phyloP scores from a whole-genome alignment of 805 yeast genomes.

The Saccharomycopsis fodiens region DNA sequence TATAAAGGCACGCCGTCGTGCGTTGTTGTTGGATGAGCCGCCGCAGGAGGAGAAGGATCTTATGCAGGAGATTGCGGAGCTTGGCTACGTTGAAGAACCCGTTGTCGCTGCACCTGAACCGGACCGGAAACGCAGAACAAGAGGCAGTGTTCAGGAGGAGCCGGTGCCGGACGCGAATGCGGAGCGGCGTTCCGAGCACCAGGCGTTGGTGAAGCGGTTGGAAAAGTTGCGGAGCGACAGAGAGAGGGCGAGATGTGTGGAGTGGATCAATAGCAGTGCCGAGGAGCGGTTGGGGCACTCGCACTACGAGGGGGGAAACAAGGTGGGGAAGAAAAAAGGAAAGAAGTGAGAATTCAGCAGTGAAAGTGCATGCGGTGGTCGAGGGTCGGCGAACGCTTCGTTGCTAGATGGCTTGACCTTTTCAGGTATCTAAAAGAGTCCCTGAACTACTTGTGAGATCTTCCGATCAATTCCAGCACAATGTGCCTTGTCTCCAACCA shows the following conservation, averaged over 20 bases:
- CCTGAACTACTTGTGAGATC: too few relatives aligned
- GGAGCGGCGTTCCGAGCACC: conserved; percentile 28
- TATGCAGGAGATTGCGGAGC: conserved; percentile 30
- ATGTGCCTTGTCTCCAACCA: too few relatives aligned
- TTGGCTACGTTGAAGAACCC: conserved; percentile 29
- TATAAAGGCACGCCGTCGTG: conserved; percentile 50
- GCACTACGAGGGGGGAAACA: conserved; percentile 45
- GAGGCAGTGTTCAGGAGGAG: conserved; percentile 18
- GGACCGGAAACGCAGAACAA: conserved; percentile 4
- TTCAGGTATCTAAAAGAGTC: too few relatives aligned
- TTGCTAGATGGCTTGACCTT: too few relatives aligned
- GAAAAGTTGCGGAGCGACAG: conserved; percentile 31
- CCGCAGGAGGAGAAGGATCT: conserved; percentile 38
- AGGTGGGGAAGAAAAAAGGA: conserved; percentile 1
- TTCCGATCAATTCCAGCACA: too few relatives aligned
- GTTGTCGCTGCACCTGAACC: conserved; percentile 30
- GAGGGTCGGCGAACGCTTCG: too few relatives aligned
- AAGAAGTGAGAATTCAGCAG: too few relatives aligned
- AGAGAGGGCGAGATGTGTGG: conserved; percentile 39
- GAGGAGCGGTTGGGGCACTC: conserved; percentile 41
- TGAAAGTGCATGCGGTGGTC: too few relatives aligned
- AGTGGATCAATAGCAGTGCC: conserved; percentile 59
- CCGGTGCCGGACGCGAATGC: conserved; percentile 22
- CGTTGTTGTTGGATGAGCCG: conserved; percentile 37
- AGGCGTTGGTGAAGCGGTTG: conserved; percentile 29